These are phyloP conservation scores for Diaporthe caulivora DNA, from an alignment of 2,329 filamentous ascomycete genomes.

Conservation along the genomic window DNA sequence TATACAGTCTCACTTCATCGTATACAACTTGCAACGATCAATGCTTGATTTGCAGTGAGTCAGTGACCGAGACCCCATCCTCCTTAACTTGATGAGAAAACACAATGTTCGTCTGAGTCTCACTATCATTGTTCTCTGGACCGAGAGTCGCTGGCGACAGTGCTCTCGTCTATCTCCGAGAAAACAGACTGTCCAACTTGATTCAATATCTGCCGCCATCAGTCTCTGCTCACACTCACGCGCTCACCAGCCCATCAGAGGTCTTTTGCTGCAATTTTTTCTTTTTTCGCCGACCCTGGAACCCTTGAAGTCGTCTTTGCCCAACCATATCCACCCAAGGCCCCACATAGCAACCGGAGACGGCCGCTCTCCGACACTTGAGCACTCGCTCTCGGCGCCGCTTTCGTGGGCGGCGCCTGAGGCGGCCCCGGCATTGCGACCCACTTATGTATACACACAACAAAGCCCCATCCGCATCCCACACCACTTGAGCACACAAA, in stretches of 20 bases:
- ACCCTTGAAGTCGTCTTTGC: constrained; percentile 5
- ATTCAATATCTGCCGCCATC: neutral
- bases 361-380: constrained; percentile 17
- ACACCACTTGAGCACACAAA: neutral
- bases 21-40: no score
- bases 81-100: neutral
- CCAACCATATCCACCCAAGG: neutral
- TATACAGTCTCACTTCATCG: neutral
- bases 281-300: neutral
- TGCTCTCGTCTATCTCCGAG: neutral
- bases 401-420: neutral
- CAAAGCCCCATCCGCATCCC: neutral
- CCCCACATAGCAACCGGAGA: constrained; percentile 14
- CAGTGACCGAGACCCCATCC: neutral
- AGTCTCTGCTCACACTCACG: neutral
- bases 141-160: neutral
- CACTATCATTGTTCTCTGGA: neutral
- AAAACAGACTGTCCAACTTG: neutral
- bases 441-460: neutral
- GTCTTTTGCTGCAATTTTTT: neutral
- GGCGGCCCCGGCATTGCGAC: neutral
- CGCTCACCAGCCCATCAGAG: neutral
- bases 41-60: no score
- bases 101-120: neutral
- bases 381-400: neutral